Evolutionary conservation across 352 stramenopile species (phyloP), one percentile per base, ranked within the genome.

Genomic region (Achlya hypogyna): DNA sequence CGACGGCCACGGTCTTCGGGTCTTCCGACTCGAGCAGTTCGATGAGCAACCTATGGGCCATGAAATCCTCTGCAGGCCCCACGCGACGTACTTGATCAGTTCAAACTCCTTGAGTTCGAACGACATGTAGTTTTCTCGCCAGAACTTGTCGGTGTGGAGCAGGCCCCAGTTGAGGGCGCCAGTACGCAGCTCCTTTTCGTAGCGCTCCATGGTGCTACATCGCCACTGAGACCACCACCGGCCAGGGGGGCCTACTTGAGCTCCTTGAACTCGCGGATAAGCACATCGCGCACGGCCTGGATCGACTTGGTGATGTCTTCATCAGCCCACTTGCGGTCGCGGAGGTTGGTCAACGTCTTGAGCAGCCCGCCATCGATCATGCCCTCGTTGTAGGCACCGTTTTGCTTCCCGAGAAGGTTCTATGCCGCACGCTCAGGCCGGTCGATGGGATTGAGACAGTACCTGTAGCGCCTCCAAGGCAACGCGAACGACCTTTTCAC

Each of bases 71-170:
- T 10, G n/a, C 31, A 23, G 28, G 25, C 14, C 20, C 9, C 23
- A 52, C 5, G 18, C 27, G 18, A 72, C 82, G 45, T 64, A 93
- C 86, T 82, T 81, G 69, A 96, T 89, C 42, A 95, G 78, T 53
- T 91, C 84, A 71, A 99, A 99, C 68, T 99, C 94, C 65, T 97
- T 97, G 65, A 91, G 89, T 73, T 98, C 95, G 69, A 98, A 96
- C 68, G 93, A 91, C 74, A 96, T 96, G 38, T 96, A 96, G 79
- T 99, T 98, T 74, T 99, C 96, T 69, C 97, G 96, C 93, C 97
- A 99, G 74, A 99, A 99, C 62, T 97, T 97, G 74, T 98, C 96
- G 40, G 94, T 98, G 78, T 99, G 96, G 20, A 97, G 81, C 31
- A 97, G 81, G 29, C 96, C 96, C 96, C 96, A 99, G 76, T 96